Evolutionary conservation across 495 filamentous ascomycete genomes (phyloP), one percentile per base, ranked within the genome.

Genomic region (Pyronema omphalodes): DNA sequence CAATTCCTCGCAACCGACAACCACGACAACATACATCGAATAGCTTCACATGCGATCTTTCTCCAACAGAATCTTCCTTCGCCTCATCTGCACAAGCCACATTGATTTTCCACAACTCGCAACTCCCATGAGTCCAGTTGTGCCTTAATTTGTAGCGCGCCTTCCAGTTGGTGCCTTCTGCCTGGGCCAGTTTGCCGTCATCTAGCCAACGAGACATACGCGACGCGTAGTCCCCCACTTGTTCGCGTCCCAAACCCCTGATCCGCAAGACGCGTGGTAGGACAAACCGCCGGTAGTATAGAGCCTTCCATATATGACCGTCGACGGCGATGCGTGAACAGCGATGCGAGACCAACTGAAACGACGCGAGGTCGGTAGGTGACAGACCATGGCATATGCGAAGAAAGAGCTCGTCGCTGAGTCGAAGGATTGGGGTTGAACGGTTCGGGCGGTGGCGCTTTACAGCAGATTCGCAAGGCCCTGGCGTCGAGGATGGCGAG

Each of bases 211-310:
- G 80, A 12, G 85, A 81, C 43, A 78, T 70, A 49, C 76, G 78
- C 5, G 83, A 84, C 0, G 83, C 81, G 58, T 86, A 88, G 7
- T 68, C 60, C 15, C 37, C 37, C 33, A 54, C 62, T 18, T 65
- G 59, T 18, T 62, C 44, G 14, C 9, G 71, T 67, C 41, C 75
- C 37, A 79, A 68, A 36, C 79, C 82, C 7, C 85, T 84, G 50
- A 94, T 78, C 44, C 83, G 78, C 54, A 79, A 76, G 39, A 83
- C 83, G 64, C 87, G 76, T 47, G 88, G 89, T 48, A 82, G 76
- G 8, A 98, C 88, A 69, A 94, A 98, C 57, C 82, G 79, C 35
- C 78, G 74, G 70, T 94, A 94, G 69, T 93, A 98, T 35, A 83
- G 73, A 7, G 75, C 73, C 68, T 89, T 94, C 91, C 91, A 98